phyloP scores from a whole-genome alignment of 2,329 filamentous ascomycete species.

The Colletotrichum sansevieriae region DNA sequence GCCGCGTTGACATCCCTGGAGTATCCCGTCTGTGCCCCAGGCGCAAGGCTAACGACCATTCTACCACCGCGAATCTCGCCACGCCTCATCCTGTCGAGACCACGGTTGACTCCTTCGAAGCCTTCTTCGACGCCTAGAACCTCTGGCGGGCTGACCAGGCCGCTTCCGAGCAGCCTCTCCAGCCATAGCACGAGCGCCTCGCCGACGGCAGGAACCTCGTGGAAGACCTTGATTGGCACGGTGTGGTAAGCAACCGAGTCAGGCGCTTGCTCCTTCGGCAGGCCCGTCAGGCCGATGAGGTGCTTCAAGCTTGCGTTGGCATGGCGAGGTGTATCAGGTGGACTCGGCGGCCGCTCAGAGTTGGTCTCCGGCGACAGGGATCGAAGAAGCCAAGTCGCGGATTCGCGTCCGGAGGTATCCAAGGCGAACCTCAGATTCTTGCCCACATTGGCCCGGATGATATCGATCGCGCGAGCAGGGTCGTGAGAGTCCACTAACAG shows the following conservation, averaged over 20 bases:
- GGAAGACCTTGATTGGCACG: constrained; percentile 82
- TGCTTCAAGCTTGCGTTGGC: constrained; percentile 59
- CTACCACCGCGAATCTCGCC: constrained; percentile 77
- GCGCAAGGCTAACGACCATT: constrained; percentile 66
- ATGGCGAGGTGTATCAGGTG: constrained; percentile 54
- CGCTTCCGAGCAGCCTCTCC: constrained; percentile 70
- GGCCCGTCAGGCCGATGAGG: constrained; percentile 75
- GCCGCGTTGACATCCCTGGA: constrained; percentile 23
- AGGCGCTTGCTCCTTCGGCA: constrained; percentile 68
- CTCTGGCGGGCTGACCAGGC: constrained; percentile 69
- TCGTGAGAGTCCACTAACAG: constrained; percentile 78
- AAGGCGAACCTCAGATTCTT: constrained; percentile 74
- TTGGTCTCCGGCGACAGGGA: constrained; percentile 56
- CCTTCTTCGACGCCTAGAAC: constrained; percentile 75
- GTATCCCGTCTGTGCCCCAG: not conserved
- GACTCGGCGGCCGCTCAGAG: constrained; percentile 49
- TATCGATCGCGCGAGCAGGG: constrained; percentile 72
- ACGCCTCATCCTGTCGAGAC: constrained; percentile 73
- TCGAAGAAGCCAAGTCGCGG: constrained; percentile 69
- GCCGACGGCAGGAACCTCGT: constrained; percentile 74
- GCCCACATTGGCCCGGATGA: constrained; percentile 71
- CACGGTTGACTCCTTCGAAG: constrained; percentile 75
- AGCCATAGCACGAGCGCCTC: constrained; percentile 75
- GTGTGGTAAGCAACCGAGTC: constrained; percentile 69
- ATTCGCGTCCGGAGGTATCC: constrained; percentile 76